Evolutionary conservation across 352 stramenopile genomes (phyloP).

Genomic region (Pythium brachiatum): DNA sequence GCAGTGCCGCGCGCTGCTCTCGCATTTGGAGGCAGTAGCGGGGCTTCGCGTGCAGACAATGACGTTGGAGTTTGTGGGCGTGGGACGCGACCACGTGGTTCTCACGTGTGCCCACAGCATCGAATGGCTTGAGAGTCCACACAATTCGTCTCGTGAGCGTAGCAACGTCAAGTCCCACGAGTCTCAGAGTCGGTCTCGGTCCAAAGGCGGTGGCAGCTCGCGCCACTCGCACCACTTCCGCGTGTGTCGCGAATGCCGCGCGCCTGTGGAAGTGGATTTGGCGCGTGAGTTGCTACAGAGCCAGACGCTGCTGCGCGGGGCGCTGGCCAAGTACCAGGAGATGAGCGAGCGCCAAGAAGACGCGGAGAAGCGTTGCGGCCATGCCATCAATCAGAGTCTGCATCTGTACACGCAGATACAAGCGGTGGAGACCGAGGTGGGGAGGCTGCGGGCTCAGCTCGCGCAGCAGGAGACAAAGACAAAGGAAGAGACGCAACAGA

Average conservation of each 20-base stretch:
- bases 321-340: constrained; percentile 29
- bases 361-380: constrained; percentile 4
- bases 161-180: too few species aligned
- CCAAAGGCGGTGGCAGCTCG: too few species aligned
- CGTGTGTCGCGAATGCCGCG: constrained; percentile 31
- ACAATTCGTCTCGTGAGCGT: background rate
- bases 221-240: background rate
- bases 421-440: background rate
- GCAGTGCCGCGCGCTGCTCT: constrained; percentile 1
- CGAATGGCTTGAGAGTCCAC: background rate
- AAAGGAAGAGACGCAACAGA: background rate
- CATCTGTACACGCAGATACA: constrained; percentile 7
- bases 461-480: background rate
- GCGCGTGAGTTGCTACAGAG: constrained; percentile 31
- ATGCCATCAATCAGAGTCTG: background rate
- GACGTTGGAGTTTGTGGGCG: constrained; percentile 8
- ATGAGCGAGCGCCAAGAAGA: constrained; percentile 9
- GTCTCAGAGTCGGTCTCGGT: too few species aligned
- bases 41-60: background rate
- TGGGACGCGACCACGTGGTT: background rate
- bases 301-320: constrained; percentile 24
- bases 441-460: constrained; percentile 5
- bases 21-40: background rate
- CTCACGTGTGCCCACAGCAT: constrained; percentile 1
- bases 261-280: constrained; percentile 29